A percentile compares a stretch with the other conserved stretches of the same genome.
phyloP scores from a whole-genome alignment of 2,329 filamentous ascomycete genomes.

The Colletotrichum noveboracense region DNA sequence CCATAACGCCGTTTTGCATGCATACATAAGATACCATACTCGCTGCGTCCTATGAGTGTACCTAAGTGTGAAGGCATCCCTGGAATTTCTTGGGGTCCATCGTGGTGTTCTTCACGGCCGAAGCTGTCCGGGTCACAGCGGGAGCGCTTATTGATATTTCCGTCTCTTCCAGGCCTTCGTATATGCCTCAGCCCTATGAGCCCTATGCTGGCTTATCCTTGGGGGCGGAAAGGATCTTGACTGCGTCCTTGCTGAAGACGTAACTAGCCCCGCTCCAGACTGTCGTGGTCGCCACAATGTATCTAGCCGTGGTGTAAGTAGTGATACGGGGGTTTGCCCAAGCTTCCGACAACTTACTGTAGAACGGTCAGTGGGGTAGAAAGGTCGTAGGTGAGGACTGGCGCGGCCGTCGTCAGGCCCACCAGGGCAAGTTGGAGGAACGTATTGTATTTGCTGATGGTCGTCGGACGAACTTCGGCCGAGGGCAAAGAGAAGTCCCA shows the following conservation, averaged over 20 bases:
- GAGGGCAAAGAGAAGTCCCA: conserved; percentile 97
- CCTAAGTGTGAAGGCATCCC: neutral
- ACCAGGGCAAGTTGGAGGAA: conserved; percentile 88
- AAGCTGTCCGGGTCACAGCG: neutral
- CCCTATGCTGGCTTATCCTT: neutral
- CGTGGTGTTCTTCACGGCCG: neutral
- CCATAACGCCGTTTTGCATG: neutral
- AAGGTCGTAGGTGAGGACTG: conserved; percentile 69
- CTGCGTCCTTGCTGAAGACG: conserved; percentile 86
- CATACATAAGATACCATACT: too few species aligned
- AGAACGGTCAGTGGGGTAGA: conserved; percentile 60
- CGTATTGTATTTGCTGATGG: conserved; percentile 91
- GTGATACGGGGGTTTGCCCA: neutral
- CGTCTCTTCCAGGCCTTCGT: neutral
- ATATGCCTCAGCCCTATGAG: neutral
- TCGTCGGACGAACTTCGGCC: conserved; percentile 83
- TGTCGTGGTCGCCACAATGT: conserved; percentile 86
- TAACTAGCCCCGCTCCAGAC: conserved; percentile 95
- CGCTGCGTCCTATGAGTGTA: neutral
- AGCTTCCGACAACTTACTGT: conserved; percentile 60
- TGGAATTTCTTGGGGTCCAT: neutral
- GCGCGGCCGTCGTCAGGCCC: conserved; percentile 81
- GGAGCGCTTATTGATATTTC: neutral
- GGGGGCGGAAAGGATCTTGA: conserved; percentile 73
- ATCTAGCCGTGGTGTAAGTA: conserved; percentile 57